Evolutionary conservation across 768 basidiomycete species (phyloP).

Genomic region (Termitomyces sp.): DNA sequence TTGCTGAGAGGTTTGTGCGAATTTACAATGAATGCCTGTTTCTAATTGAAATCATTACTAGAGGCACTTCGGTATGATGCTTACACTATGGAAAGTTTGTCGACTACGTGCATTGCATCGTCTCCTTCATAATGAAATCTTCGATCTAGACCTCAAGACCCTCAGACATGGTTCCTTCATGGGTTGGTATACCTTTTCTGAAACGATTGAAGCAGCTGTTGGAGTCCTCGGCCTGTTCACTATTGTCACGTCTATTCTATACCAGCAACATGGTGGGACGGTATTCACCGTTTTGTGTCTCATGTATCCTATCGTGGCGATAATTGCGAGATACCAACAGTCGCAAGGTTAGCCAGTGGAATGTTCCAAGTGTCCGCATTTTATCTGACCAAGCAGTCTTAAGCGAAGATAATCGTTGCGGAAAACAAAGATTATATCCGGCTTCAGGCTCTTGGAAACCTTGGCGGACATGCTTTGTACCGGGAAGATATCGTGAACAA

Average conservation of each 20-base stretch:
- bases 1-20: constrained; percentile 7
- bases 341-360: constrained; percentile 1
- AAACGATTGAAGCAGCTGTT: background rate
- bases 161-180: background rate
- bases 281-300: constrained; percentile 6
- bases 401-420: constrained; percentile 1
- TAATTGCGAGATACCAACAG: background rate
- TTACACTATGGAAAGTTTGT: constrained; percentile 7
- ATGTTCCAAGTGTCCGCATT: background rate
- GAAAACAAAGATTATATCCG: constrained; percentile 5
- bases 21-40: background rate
- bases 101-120: background rate
- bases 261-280: constrained; percentile 2
- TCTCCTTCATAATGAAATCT: background rate
- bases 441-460: background rate
- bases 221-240: constrained; percentile 4
- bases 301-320: constrained; percentile 7
- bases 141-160: constrained; percentile 1
- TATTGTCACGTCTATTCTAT: constrained; percentile 7
- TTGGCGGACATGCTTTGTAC: constrained; percentile 13
- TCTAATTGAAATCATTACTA: background rate
- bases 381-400: background rate
- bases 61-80: constrained; percentile 12
- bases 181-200: constrained; percentile 1
- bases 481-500: constrained; percentile 34